Conservation (phyloP, 768 basidiomycete species). For the Trametes coccinea region DNA sequence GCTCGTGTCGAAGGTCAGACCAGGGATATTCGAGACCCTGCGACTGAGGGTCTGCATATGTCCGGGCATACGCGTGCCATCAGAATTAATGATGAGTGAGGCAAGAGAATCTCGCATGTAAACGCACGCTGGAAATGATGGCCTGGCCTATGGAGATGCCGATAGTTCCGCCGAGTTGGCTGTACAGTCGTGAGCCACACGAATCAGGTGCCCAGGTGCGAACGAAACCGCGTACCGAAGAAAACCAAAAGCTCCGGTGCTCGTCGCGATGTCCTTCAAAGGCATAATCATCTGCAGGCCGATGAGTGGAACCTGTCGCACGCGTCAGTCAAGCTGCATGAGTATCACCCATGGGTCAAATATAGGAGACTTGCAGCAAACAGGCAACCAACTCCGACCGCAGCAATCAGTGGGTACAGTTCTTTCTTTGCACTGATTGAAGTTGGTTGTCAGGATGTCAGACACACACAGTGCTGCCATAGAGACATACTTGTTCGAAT, state of each 20-base stretch:
- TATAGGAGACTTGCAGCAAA: conserved; percentile 44
- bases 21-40: conserved; percentile 35
- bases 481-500: conserved; percentile 46
- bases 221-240: conserved; percentile 45
- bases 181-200: neutral
- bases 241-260: conserved; percentile 68
- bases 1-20: conserved; percentile 42
- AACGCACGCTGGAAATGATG: conserved; percentile 56
- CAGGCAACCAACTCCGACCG: conserved; percentile 61
- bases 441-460: neutral
- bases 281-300: conserved; percentile 86
- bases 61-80: neutral
- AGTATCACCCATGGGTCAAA: neutral
- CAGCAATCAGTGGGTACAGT: conserved; percentile 64
- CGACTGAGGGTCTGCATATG: conserved; percentile 4
- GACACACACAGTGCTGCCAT: neutral
- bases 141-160: conserved; percentile 73
- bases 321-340: neutral
- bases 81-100: neutral
- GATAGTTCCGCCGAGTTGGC: conserved; percentile 62
- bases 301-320: conserved; percentile 57
- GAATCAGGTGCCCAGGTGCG: neutral
- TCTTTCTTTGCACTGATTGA: conserved; percentile 42
- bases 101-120: neutral
- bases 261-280: conserved; percentile 80